phyloP scores from a whole-genome alignment of 2,329 filamentous ascomycete genomes.

The Xylariomycetidae sp. region DNA sequence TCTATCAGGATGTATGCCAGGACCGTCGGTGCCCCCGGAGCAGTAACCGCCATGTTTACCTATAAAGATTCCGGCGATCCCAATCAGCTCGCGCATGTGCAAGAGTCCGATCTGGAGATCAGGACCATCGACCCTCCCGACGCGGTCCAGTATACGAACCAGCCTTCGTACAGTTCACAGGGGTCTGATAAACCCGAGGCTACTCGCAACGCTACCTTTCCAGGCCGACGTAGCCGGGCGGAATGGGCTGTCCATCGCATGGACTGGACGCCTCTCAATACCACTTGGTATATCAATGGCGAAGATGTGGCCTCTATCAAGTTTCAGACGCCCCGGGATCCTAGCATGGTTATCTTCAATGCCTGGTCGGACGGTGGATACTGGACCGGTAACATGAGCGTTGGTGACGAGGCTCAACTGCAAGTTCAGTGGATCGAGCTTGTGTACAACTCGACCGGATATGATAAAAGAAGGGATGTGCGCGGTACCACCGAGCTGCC shows the following conservation, averaged over 20 bases:
- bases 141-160: slow-evolving; percentile 53
- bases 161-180: slow-evolving; percentile 43
- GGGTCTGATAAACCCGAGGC: slow-evolving; percentile 40
- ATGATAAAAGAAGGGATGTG: slow-evolving; percentile 9
- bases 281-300: slow-evolving; percentile 51
- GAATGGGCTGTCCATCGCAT: slow-evolving; percentile 54
- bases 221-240: slow-evolving; percentile 39
- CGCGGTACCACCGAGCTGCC: slow-evolving; percentile 1
- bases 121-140: slow-evolving; percentile 39
- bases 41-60: slow-evolving; percentile 48
- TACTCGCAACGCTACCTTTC: slow-evolving; percentile 41
- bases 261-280: slow-evolving; percentile 50
- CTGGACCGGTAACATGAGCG: slow-evolving; percentile 55
- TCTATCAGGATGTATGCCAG: slow-evolving; percentile 47
- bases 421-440: slow-evolving; percentile 60
- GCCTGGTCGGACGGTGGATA: slow-evolving; percentile 55
- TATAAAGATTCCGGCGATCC: slow-evolving; percentile 34
- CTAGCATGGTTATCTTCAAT: slow-evolving; percentile 50
- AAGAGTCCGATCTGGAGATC: slow-evolving; percentile 49
- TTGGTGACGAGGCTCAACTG: slow-evolving; percentile 43
- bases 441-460: slow-evolving; percentile 41
- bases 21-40: slow-evolving; percentile 40
- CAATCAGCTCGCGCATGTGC: slow-evolving; percentile 31
- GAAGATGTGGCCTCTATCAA: slow-evolving; percentile 43
- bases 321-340: slow-evolving; percentile 49